Conservation (phyloP, 306 rosid species). For the Cucurbita pepo region DNA sequence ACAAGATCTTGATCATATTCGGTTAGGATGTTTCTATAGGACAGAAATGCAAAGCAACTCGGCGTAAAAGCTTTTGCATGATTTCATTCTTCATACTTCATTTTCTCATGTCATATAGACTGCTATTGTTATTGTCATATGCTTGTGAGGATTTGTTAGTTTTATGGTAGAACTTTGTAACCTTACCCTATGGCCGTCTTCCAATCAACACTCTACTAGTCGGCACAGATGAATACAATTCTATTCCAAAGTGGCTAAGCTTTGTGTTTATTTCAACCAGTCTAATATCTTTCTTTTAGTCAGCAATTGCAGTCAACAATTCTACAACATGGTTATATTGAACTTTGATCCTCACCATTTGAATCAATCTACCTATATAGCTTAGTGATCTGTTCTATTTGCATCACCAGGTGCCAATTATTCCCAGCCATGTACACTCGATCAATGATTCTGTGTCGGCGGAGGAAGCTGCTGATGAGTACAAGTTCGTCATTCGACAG, state of each 20-base stretch:
- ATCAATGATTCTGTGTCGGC: slow-evolving; percentile 82
- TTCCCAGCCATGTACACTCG: slow-evolving; percentile 78
- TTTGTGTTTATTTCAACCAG: not conserved
- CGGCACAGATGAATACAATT: not conserved
- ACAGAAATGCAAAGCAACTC: not conserved
- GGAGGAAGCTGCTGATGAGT: slow-evolving; percentile 88
- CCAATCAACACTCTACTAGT: not conserved
- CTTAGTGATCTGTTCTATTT: slow-evolving; percentile 10
- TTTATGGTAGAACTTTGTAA: not conserved
- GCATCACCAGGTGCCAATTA: slow-evolving; percentile 59
- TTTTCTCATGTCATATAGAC: not conserved
- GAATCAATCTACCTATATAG: not conserved
- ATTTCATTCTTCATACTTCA: not conserved
- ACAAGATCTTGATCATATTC: not conserved
- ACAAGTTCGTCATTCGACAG: slow-evolving; percentile 83
- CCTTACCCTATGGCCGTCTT: not conserved
- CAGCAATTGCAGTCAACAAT: not conserved
- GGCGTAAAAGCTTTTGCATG: not conserved
- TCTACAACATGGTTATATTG: not conserved
- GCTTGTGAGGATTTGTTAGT: not conserved
- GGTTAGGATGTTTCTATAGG: not conserved
- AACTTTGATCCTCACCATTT: not conserved
- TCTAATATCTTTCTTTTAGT: not conserved
- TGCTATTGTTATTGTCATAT: not conserved
- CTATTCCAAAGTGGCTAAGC: not conserved